Percentiles rank a stretch among this genome's conserved stretches.
Evolutionary conservation across 2,329 filamentous ascomycete species (phyloP).

Genomic region (Leptographium flavum): DNA sequence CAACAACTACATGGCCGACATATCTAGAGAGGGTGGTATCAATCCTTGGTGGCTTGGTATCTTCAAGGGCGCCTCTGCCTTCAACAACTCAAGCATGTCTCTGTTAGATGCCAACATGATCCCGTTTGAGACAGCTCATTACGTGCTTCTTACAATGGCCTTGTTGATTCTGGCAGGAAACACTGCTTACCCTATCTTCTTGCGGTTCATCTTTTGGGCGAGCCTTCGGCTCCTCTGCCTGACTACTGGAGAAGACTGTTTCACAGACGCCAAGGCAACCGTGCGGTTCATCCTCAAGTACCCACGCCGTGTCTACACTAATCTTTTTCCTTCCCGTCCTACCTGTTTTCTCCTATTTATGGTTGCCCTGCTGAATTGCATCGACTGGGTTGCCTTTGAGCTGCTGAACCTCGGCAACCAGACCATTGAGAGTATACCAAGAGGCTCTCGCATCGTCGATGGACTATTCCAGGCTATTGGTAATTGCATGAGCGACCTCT

Average conservation of each 20-base stretch:
- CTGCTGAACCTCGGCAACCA: slow-evolving; percentile 50
- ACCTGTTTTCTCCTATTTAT: slow-evolving; percentile 55
- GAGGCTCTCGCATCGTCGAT: slow-evolving; percentile 42
- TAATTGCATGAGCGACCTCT: too few relatives aligned
- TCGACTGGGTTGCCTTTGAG: slow-evolving; percentile 53
- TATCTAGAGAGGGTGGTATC: too few relatives aligned
- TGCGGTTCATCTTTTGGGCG: slow-evolving; percentile 44
- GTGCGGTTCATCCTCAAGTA: slow-evolving; percentile 40
- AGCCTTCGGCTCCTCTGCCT: slow-evolving; percentile 26
- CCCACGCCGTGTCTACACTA: slow-evolving; percentile 44
- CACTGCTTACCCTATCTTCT: slow-evolving; percentile 49
- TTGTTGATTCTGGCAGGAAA: slow-evolving; percentile 48
- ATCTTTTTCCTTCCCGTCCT: slow-evolving; percentile 46
- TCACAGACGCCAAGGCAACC: slow-evolving; percentile 30
- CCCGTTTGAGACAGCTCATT: slow-evolving; percentile 39
- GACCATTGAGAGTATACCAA: slow-evolving; percentile 32
- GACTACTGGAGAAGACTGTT: slow-evolving; percentile 22
- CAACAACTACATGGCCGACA: too few relatives aligned
- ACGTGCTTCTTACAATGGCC: slow-evolving; percentile 38
- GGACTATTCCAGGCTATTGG: too few relatives aligned
- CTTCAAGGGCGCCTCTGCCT: too few relatives aligned
- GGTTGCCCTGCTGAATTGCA: slow-evolving; percentile 42
- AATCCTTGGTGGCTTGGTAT: too few relatives aligned
- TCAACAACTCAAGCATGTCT: slow-evolving; percentile 60
- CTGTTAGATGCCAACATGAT: slow-evolving; percentile 52